Evolutionary conservation across 805 yeast species (phyloP).

Genomic region (Lipomyces starkeyi): DNA sequence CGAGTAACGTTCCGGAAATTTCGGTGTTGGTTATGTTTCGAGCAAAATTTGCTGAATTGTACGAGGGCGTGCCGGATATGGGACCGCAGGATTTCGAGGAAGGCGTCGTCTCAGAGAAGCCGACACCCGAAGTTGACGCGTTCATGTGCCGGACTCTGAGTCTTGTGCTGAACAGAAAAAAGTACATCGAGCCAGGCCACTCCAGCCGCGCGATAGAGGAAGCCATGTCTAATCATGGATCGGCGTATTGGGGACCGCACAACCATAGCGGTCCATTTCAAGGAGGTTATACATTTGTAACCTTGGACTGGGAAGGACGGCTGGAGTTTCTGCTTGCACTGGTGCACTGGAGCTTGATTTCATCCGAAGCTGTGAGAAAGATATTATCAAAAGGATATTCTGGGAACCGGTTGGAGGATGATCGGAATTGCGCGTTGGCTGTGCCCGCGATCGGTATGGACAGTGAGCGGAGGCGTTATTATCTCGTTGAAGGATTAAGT

Average conservation of each 20-base stretch:
- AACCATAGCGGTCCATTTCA: constrained; percentile 32
- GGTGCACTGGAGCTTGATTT: constrained; percentile 45
- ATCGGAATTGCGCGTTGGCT: constrained; percentile 20
- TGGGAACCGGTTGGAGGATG: constrained; percentile 25
- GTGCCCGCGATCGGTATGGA: constrained; percentile 41
- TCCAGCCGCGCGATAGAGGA: constrained; percentile 50
- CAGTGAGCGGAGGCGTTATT: constrained; percentile 37
- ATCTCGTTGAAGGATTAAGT: constrained; percentile 40
- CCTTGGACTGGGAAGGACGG: constrained; percentile 45
- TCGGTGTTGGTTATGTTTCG: constrained; percentile 41
- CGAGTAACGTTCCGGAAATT: constrained; percentile 30
- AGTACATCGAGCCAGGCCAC: constrained; percentile 48
- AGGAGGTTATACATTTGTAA: constrained; percentile 41
- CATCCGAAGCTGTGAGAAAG: constrained; percentile 43
- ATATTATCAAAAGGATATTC: constrained; percentile 22
- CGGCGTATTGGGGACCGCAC: constrained; percentile 40
- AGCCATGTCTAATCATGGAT: constrained; percentile 42
- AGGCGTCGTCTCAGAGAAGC: constrained; percentile 41
- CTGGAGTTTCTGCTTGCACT: constrained; percentile 44
- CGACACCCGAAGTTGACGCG: constrained; percentile 42
- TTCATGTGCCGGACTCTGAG: constrained; percentile 47
- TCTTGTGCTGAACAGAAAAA: constrained; percentile 50
- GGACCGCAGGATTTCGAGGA: constrained; percentile 53
- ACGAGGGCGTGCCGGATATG: constrained; percentile 45
- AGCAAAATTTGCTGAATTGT: constrained; percentile 41